Base-by-base conservation (phyloP, 2,329 filamentous ascomycete genomes). In the Fusarium sp. region DNA sequence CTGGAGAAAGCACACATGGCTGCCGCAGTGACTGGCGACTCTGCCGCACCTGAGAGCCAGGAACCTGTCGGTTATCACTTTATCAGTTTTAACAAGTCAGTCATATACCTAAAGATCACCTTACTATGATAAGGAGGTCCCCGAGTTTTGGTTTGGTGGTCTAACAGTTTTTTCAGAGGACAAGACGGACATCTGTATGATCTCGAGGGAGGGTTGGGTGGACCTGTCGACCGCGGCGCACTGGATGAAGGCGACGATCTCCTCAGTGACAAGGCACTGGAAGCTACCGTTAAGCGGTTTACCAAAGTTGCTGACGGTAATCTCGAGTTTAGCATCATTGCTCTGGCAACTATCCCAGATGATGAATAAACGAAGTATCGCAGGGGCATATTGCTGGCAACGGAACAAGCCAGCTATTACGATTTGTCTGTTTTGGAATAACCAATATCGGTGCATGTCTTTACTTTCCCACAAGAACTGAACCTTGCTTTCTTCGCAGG, bases 1-100 rank as follows among this genome's bases (percentile, higher is more conserved):
- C 80, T 96, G 53, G 91, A 94, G 74, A 82, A 80, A 44, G 90
- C 90, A 1, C 91, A 95, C 75, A 86, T 87, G 66, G 82, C 82
- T 49, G 91, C 90, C 6, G 92, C 89, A 5, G 77, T 77, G 2
- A 75, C 80, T 36, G 92, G 92, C 1, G 89, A 92, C 70, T 91
- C 89, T 0, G 73, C 74, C 13, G 84, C 89, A 1, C 89, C 89
- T 2, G 70, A 77, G 15, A 85, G 86, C 10, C 83, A 88, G 11
- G 85, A 84, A 42, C 79, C 81, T 27, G 79, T 87, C 1, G 89
- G 90, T 39, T 79, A 92, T 61, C 92, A 96, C 73, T 96, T 93
- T 69, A 88, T 96, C 35, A 90, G 89, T 37, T 95, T 93, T n/a
- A n/a, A n/a, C n/a, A n/a, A n/a, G n/a, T n/a, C n/a, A n/a, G n/a